Percentiles rank a stretch among this genome's conserved stretches.
These are phyloP conservation scores for Pleoardoris graminearum DNA, from an alignment of 2,329 filamentous ascomycete genomes.

Conservation along the genomic window DNA sequence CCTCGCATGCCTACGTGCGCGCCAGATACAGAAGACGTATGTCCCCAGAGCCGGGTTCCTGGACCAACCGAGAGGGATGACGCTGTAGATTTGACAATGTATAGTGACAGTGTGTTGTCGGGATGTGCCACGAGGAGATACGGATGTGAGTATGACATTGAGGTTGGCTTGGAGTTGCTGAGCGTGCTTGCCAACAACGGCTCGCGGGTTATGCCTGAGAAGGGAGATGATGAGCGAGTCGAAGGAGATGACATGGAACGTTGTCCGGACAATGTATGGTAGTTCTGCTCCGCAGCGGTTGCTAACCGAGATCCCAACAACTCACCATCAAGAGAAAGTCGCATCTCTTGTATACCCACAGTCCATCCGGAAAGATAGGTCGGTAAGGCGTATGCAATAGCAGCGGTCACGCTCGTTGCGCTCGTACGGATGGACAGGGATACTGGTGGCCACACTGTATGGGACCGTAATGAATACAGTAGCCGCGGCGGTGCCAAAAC, in stretches of 20 bases:
- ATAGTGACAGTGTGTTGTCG: slow-evolving; percentile 84
- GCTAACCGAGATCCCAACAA: slow-evolving; percentile 55
- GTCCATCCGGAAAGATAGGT: slow-evolving; percentile 81
- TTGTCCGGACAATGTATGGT: slow-evolving; percentile 45
- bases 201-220: slow-evolving; percentile 31
- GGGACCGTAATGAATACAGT: slow-evolving; percentile 77
- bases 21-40: slow-evolving; percentile 85
- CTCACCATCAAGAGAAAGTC: slow-evolving; percentile 59
- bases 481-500: slow-evolving; percentile 56
- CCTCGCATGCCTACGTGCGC: slow-evolving; percentile 83
- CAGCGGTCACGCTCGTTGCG: slow-evolving; percentile 68
- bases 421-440: slow-evolving; percentile 80
- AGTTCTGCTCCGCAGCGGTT: slow-evolving; percentile 55
- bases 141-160: slow-evolving; percentile 68
- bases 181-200: slow-evolving; percentile 20
- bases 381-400: slow-evolving; percentile 83
- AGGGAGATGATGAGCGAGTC: slow-evolving; percentile 31
- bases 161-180: slow-evolving; percentile 48
- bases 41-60: slow-evolving; percentile 82
- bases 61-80: slow-evolving; percentile 68
- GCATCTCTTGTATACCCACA: slow-evolving; percentile 87
- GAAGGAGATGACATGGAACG: slow-evolving; percentile 30
- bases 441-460: slow-evolving; percentile 75
- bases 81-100: slow-evolving; percentile 75
- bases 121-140: slow-evolving; percentile 82